Conservation (phyloP, 768 basidiomycete species). For the Auricularia heimuer region DNA sequence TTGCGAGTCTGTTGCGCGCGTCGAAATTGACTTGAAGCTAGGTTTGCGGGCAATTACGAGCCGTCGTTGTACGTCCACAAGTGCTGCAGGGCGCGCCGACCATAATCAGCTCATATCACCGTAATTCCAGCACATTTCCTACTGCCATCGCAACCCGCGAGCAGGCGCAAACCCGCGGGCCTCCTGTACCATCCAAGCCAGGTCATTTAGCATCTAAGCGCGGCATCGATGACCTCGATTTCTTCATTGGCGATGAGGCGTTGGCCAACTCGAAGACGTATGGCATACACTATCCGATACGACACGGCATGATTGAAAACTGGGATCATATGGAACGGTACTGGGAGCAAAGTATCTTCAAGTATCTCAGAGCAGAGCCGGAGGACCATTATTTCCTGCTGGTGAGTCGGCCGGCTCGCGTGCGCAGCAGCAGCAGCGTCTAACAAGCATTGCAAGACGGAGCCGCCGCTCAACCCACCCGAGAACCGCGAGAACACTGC, state of each 20-base stretch:
- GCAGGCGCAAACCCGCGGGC: constrained; percentile 48
- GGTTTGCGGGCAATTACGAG: constrained; percentile 97
- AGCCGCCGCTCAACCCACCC: constrained; percentile 94
- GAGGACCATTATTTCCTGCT: constrained; percentile 98
- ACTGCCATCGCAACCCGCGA: constrained; percentile 92
- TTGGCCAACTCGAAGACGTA: constrained; percentile 95
- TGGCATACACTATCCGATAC: constrained; percentile 90
- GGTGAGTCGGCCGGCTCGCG: constrained; percentile 29
- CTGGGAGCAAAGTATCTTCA: constrained; percentile 99
- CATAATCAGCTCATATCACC: neutral
- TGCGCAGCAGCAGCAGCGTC: neutral
- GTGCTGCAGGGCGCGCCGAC: constrained; percentile 4
- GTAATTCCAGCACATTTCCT: constrained; percentile 73
- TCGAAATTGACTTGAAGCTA: constrained; percentile 20
- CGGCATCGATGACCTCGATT: constrained; percentile 97
- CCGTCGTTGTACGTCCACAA: constrained; percentile 76
- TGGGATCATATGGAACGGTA: constrained; percentile 99
- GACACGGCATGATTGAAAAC: constrained; percentile 96
- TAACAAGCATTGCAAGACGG: constrained; percentile 51
- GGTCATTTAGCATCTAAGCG: constrained; percentile 92
- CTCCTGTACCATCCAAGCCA: constrained; percentile 74
- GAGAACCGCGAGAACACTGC: constrained; percentile 99
- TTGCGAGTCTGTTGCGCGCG: neutral
- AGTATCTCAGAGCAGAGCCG: constrained; percentile 95
- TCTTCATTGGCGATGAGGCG: constrained; percentile 98